Base-by-base conservation (phyloP, 352 stramenopile genomes). In the Pythium brachiatum region DNA sequence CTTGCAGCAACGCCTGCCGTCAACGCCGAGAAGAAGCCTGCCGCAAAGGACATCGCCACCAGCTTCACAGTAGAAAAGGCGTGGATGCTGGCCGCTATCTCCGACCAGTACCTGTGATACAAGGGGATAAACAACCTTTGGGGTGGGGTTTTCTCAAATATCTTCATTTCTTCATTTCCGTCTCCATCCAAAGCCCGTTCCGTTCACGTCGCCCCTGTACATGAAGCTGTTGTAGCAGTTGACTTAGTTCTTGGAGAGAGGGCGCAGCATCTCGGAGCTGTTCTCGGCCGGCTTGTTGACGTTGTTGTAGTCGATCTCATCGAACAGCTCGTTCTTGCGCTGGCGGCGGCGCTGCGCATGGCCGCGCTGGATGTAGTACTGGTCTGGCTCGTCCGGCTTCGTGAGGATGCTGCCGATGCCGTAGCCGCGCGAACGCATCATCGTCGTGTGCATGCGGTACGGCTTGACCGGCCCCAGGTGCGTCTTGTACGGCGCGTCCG, bases 301-400 rank as follows among this genome's bases (percentile, higher is more conserved):
- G 71, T 95, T 81, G 77, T 95, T 95, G 81, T 93, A 93, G 74
- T 95, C 81, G 38, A 93, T 69, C 13, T 92, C 74, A 41, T 88
- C 82, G 48, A 88, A 88, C 59, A 80, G 83, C 54, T 85, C 70
- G 44, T 68, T 59, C 43, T 75, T 73, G 64, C 75, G 83, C 73
- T 93, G 78, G 67, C 84, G 81, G 53, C 67, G 72, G 54, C 86
- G 86, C 66, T 88, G 73, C 57, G 89, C 62, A 62, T 94, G 83
- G 60, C 75, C 75, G 16, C 72, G 84, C 74, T 93, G 86, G 58
- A 94, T 67, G 70, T 95, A 95, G 70, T 83, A 93, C 70, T 90
- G 76, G 57, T 95, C 86, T 7, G 83, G 82, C 54, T 93, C 80
- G 61, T 79, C 70, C 9, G 75, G 52, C 59, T 68, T 78, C 23